A percentile compares a stretch with the other conserved stretches of the same genome.
phyloP scores from a whole-genome alignment of 352 stramenopile species.

The Globisporangium perplexum region DNA sequence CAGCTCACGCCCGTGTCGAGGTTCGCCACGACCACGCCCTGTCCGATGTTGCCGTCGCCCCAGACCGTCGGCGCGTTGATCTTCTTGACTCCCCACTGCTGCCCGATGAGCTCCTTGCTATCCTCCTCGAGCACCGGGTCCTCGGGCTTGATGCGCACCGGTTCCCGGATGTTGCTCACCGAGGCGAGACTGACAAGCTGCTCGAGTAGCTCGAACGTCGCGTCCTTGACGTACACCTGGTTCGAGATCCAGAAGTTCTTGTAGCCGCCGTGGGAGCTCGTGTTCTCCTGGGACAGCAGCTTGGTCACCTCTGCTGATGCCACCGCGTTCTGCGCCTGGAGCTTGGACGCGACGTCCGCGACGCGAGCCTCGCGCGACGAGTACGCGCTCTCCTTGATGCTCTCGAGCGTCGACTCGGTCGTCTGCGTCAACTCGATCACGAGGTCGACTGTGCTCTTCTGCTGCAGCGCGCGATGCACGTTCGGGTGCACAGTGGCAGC shows the following conservation, averaged over 20 bases:
- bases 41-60: conserved; percentile 9
- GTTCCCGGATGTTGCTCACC: conserved; percentile 10
- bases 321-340: background rate
- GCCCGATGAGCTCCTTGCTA: conserved; percentile 2
- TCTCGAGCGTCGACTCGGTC: conserved; percentile 9
- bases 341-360: conserved; percentile 1
- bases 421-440: conserved; percentile 23
- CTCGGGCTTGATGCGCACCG: conserved; percentile 1
- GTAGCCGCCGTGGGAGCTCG: conserved; percentile 3
- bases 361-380: conserved; percentile 16
- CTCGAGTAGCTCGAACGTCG: conserved; percentile 13
- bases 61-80: conserved; percentile 16
- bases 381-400: conserved; percentile 14
- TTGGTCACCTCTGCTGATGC: conserved; percentile 5
- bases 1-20: conserved; percentile 18
- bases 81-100: conserved; percentile 11
- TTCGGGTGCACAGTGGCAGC: background rate
- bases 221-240: conserved; percentile 11
- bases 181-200: conserved; percentile 10
- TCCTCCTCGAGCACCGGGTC: background rate
- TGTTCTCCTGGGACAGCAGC: conserved; percentile 1
- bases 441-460: conserved; percentile 27
- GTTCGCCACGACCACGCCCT: conserved; percentile 11
- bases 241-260: conserved; percentile 26
- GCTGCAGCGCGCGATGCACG: conserved; percentile 23